phyloP scores from a whole-genome alignment of 2,329 filamentous ascomycete species.

The Coniochaeta prunicola region DNA sequence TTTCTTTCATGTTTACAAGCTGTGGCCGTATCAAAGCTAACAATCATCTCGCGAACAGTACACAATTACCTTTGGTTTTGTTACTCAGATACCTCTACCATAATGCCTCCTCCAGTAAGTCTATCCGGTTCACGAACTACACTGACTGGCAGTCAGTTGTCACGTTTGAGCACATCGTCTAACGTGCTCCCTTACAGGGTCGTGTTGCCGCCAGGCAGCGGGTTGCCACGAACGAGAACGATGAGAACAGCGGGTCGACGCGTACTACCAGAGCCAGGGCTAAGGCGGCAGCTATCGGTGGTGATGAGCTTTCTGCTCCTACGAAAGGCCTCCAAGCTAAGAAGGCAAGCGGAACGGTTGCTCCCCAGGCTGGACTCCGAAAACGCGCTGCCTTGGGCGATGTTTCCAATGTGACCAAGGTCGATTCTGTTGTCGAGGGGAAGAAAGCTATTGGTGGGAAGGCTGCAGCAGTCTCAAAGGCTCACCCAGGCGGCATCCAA shows the following conservation, averaged over 20 bases:
- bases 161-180: conserved; percentile 8
- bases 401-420: conserved; percentile 90
- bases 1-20: not conserved
- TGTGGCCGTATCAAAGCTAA: not conserved
- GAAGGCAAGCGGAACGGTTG: conserved; percentile 48
- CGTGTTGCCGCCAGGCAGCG: conserved; percentile 65
- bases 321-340: conserved; percentile 61
- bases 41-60: not conserved
- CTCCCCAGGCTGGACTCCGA: conserved; percentile 43
- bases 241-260: conserved; percentile 76
- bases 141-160: not conserved
- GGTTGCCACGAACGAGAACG: conserved; percentile 83
- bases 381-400: conserved; percentile 86
- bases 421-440: conserved; percentile 53
- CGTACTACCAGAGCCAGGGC: conserved; percentile 72
- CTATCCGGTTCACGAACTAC: not conserved
- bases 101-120: conserved; percentile 2
- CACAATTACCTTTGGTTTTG: conserved; percentile 1
- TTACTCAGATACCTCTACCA: conserved; percentile 1
- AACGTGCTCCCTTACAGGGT: conserved; percentile 33
- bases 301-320: conserved; percentile 51
- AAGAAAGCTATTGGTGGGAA: conserved; percentile 68
- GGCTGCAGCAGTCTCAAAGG: conserved; percentile 68
- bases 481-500: conserved; percentile 73
- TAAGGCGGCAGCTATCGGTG: conserved; percentile 71